Percentiles rank a stretch among this genome's conserved stretches.
Conservation (phyloP, 306 rosid species). For the Hippophae gyantsensis region DNA sequence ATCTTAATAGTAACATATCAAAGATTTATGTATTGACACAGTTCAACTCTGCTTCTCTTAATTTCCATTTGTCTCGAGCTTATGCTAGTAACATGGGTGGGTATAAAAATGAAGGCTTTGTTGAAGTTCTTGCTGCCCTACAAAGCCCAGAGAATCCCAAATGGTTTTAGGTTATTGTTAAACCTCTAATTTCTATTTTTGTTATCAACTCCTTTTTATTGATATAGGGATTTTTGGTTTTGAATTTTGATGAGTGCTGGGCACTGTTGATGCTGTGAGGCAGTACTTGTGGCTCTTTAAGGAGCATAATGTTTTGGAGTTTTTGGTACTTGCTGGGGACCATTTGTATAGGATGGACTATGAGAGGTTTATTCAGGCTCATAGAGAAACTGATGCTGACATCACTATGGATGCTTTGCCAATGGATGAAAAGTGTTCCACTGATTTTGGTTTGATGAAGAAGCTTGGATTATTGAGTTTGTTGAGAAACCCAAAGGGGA, state of each 20-base stretch:
- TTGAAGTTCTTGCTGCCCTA: conserved; percentile 97
- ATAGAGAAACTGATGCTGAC: conserved; percentile 90
- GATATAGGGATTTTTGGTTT: conserved; percentile 2
- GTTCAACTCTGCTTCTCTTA: conserved; percentile 91
- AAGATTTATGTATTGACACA: conserved; percentile 97
- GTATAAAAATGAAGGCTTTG: conserved; percentile 90
- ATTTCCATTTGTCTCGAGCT: conserved; percentile 91
- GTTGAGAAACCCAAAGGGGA: conserved; percentile 95
- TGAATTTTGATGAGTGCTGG: conserved; percentile 31
- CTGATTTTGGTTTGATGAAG: conserved; percentile 93
- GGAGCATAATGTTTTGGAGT: conserved; percentile 93
- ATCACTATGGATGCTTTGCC: conserved; percentile 98
- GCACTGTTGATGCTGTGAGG: conserved; percentile 96
- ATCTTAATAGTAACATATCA: conserved; percentile 80
- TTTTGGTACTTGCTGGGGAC: conserved; percentile 78
- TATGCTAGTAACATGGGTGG: conserved; percentile 97
- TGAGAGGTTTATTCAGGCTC: conserved; percentile 92
- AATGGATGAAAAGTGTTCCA: conserved; percentile 93
- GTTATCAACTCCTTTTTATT: background rate
- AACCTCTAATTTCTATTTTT: background rate
- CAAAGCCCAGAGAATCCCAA: conserved; percentile 99
- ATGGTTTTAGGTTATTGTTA: conserved; percentile 78
- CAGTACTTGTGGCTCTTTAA: conserved; percentile 93
- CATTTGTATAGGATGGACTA: conserved; percentile 96
- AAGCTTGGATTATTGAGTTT: conserved; percentile 86